Conservation (phyloP, 768 basidiomycete species). For the Tricholoma flavovirens region DNA sequence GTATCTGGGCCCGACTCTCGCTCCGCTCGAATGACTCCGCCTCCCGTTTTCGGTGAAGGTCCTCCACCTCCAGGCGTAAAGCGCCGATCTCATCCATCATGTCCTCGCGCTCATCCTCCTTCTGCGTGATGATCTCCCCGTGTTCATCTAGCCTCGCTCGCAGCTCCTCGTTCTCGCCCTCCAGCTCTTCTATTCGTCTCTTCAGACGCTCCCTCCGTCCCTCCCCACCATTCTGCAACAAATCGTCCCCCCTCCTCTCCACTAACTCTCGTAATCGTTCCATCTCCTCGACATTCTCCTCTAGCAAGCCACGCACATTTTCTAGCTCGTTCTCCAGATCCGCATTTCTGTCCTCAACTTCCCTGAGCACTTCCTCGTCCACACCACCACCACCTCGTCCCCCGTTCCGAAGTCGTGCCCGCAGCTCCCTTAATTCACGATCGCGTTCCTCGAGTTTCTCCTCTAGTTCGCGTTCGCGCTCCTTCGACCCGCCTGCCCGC, state of each 20-base stretch:
- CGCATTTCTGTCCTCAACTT: conserved; percentile 53
- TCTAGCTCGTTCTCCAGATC: conserved; percentile 74
- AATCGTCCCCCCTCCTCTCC: conserved; percentile 46
- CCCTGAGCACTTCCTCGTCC: conserved; percentile 49
- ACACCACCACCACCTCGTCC: conserved; percentile 34
- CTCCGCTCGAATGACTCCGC: conserved; percentile 65
- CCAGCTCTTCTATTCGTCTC: conserved; percentile 50
- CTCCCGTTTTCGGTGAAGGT: conserved; percentile 53
- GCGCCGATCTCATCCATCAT: conserved; percentile 60
- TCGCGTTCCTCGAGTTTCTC: conserved; percentile 71
- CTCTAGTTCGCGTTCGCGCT: conserved; percentile 71
- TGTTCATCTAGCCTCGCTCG: conserved; percentile 53
- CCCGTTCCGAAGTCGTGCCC: conserved; percentile 26
- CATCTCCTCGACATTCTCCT: conserved; percentile 83
- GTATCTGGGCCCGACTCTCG: conserved; percentile 61
- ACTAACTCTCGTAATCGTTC: conserved; percentile 66
- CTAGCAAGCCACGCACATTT: conserved; percentile 58
- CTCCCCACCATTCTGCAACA: conserved; percentile 34
- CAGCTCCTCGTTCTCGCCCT: conserved; percentile 60
- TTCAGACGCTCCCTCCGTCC: conserved; percentile 37
- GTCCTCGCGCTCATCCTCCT: conserved; percentile 70
- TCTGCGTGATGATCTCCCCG: conserved; percentile 44
- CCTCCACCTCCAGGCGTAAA: conserved; percentile 62
- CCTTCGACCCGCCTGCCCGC: conserved; percentile 37
- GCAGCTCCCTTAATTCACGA: conserved; percentile 59